A percentile compares a stretch with the other conserved stretches of the same genome.
Evolutionary conservation across 2,329 filamentous ascomycete genomes (phyloP).

Genomic region (Monascus ruber): DNA sequence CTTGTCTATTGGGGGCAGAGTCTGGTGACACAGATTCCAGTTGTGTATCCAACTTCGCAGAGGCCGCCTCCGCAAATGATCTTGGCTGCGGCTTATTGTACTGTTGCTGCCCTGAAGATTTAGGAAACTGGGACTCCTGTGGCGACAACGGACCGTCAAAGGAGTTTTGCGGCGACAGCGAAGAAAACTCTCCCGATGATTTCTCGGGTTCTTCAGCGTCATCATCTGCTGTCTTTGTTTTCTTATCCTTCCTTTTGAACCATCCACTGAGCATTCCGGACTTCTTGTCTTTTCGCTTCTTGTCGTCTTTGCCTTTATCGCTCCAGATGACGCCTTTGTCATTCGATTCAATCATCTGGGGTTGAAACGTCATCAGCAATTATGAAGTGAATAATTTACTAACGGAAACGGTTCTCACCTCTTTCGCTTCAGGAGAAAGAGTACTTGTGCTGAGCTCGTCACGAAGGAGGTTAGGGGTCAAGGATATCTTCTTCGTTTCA

Average conservation of each 20-base stretch:
- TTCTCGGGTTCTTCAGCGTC: conserved; percentile 44
- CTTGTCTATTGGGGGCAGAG: conserved; percentile 13
- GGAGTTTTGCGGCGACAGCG: conserved; percentile 35
- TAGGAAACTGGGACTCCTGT: conserved; percentile 23
- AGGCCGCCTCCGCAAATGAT: conserved; percentile 34
- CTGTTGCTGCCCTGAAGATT: conserved; percentile 37
- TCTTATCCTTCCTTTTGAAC: conserved; percentile 57
- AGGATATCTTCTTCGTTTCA: conserved; percentile 92
- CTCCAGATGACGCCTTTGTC: conserved; percentile 54
- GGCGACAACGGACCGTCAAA: conserved; percentile 26
- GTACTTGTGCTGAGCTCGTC: conserved; percentile 50
- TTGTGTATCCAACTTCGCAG: conserved; percentile 31
- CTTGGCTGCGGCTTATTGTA: conserved; percentile 62
- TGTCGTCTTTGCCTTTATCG: conserved; percentile 61
- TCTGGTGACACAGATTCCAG: conserved; percentile 14
- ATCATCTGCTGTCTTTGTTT: conserved; percentile 37
- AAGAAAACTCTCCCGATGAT: conserved; percentile 47
- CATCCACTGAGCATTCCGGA: conserved; percentile 59
- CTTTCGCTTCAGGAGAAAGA: conserved; percentile 25
- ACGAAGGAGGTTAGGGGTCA: conserved; percentile 82
- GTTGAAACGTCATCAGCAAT: too few relatives aligned
- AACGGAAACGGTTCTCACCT: conserved; percentile 16
- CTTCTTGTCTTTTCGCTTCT: conserved; percentile 63
- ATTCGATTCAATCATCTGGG: conserved; percentile 45
- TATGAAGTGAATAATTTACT: too few relatives aligned